A percentile compares a stretch with the other conserved stretches of the same genome.
These are phyloP conservation scores for Cavenderia fasciculata DNA, from an alignment of 78 protist species.

Conservation along the genomic window DNA sequence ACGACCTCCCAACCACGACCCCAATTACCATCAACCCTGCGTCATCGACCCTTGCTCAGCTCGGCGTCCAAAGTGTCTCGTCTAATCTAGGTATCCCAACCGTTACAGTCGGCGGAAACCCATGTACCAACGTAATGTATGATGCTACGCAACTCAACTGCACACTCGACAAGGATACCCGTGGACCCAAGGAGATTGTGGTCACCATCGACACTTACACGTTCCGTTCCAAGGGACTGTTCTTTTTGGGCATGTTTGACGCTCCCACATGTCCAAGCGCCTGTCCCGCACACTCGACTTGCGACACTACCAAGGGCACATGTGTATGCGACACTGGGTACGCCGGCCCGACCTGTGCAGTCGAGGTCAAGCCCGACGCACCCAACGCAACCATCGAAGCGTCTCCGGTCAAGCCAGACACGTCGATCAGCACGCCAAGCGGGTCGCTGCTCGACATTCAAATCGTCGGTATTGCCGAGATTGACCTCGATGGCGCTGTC, in stretches of 20 bases:
- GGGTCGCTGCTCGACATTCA: no score
- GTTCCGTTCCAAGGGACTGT: background rate
- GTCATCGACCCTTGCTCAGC: background rate
- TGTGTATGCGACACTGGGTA: background rate
- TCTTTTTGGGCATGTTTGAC: background rate
- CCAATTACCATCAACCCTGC: background rate
- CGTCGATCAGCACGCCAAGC: no score
- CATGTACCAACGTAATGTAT: background rate
- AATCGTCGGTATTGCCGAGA: background rate
- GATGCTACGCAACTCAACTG: background rate
- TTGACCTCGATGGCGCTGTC: background rate
- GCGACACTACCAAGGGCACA: background rate
- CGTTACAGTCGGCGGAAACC: background rate
- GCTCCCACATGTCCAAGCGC: background rate
- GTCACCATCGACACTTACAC: background rate
- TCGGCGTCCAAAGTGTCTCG: background rate
- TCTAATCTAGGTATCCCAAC: background rate
- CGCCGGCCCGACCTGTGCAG: background rate
- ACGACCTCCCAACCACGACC: no score
- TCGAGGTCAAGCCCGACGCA: background rate
- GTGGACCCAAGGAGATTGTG: background rate
- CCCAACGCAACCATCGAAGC: background rate
- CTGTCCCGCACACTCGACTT: conserved; percentile 6
- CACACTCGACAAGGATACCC: no score
- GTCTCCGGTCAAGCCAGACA: background rate